Conservation (phyloP, 768 basidiomycete genomes). For the Serendipita indica region DNA sequence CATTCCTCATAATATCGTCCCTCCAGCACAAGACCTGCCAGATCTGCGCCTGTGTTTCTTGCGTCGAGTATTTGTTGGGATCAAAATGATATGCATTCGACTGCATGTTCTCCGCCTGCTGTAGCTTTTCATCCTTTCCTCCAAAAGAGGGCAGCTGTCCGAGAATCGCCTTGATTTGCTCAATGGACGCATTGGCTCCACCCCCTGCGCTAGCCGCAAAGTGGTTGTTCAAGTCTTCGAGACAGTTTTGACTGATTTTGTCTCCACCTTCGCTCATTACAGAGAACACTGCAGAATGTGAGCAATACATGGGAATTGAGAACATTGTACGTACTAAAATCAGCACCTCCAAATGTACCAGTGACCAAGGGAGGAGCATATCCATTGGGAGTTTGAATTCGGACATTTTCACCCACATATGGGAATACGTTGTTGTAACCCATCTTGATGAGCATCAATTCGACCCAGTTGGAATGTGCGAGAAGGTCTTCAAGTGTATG, state of each 20-base stretch:
- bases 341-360: slow-evolving; percentile 43
- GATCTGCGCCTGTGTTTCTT: slow-evolving; percentile 23
- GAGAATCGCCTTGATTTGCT: slow-evolving; percentile 30
- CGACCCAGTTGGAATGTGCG: slow-evolving; percentile 71
- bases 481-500: slow-evolving; percentile 62
- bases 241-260: neutral
- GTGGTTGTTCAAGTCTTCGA: neutral
- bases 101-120: slow-evolving; percentile 38
- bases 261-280: slow-evolving; percentile 25
- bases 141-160: slow-evolving; percentile 34
- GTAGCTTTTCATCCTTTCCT: slow-evolving; percentile 30
- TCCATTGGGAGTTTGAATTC: slow-evolving; percentile 27
- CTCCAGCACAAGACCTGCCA: slow-evolving; percentile 22
- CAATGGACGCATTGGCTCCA: slow-evolving; percentile 23
- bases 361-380: slow-evolving; percentile 27
- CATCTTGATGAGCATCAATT: slow-evolving; percentile 53
- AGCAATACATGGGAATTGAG: too few species aligned
- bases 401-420: slow-evolving; percentile 52
- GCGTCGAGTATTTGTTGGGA: slow-evolving; percentile 25
- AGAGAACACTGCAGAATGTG: slow-evolving; percentile 27
- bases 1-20: neutral
- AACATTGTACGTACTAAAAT: slow-evolving; percentile 43
- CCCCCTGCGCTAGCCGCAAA: slow-evolving; percentile 33
- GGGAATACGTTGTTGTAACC: slow-evolving; percentile 60
- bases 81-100: slow-evolving; percentile 48